Base-by-base conservation (phyloP, 495 filamentous ascomycete species). In the Immersiella caudata region DNA sequence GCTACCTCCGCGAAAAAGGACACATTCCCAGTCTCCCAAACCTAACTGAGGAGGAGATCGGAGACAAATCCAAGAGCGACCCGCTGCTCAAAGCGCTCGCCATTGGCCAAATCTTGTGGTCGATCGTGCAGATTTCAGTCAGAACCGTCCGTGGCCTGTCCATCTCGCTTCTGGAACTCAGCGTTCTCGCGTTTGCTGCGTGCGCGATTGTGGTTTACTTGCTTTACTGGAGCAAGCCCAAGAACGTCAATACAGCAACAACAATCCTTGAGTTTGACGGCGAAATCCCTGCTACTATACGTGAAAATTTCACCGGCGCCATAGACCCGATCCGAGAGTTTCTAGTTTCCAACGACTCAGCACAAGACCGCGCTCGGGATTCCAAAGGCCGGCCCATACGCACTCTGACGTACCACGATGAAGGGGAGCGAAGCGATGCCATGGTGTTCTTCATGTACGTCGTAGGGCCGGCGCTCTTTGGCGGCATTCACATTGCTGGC, bases 121-220 rank as follows among this genome's bases (percentile, higher is more conserved):
- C 63, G 1, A 49, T 65, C 6, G 18, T 50, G 20, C 52, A 58
- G 29, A 49, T 59, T n/a, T 25, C 27, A 1, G 52, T 29, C 52
- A 8, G 63, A 9, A 29, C 29, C 7, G 9, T 22, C 20, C n/a
- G 9, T 5, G 16, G 26, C 22, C 63, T 59, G 14, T 16, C 63
- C 52, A 59, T 65, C 52, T 65, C 52, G 11, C 63, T 50, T 6
- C 29, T 65, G 6, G 63, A 65, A n/a, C 26, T 65, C 52, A 24
- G 14, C 52, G 63, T 65, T 27, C 33, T 59, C 35, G 52, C 63
- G 11, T 59, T 65, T 18, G 63, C 54, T 27, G 54, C 54, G 26
- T 59, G 52, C 63, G 54, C 63, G 36, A 29, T 59, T 22, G 29
- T 56, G 27, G 46, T 65, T 27, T 65, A 58, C 62, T 14, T n/a